phyloP scores from a whole-genome alignment of 441 rosid species.

The Codiaeum variegatum region DNA sequence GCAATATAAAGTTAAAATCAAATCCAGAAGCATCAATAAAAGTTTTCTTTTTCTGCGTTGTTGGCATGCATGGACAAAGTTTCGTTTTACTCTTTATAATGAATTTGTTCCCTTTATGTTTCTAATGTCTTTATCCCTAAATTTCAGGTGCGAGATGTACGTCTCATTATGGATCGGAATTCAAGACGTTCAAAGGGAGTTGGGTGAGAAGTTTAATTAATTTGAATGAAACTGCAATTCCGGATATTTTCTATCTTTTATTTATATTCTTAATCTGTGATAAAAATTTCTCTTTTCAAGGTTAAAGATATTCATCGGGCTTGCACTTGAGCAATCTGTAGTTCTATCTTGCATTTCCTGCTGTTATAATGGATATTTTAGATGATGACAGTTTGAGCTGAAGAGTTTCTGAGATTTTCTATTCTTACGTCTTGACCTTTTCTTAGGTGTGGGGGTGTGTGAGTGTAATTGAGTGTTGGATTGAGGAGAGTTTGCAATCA shows the following conservation, averaged over 20 bases:
- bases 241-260: neutral
- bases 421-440: neutral
- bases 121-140: neutral
- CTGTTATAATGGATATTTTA: neutral
- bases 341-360: neutral
- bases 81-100: neutral
- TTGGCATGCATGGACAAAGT: neutral
- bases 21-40: neutral
- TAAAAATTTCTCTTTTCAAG: neutral
- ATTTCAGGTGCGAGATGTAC: slow-evolving; percentile 92
- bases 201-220: slow-evolving; percentile 53
- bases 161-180: slow-evolving; percentile 95
- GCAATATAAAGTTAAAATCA: neutral
- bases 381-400: neutral
- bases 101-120: neutral
- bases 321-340: neutral
- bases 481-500: neutral
- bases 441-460: neutral
- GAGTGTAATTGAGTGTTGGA: neutral
- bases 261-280: neutral
- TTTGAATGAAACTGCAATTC: neutral
- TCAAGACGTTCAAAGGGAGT: slow-evolving; percentile 96
- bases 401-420: neutral
- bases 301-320: neutral
- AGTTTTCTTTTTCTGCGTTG: neutral